These are phyloP conservation scores for Pharus latifolius DNA, from an alignment of 176 grass and related monocot species.

Conservation along the genomic window DNA sequence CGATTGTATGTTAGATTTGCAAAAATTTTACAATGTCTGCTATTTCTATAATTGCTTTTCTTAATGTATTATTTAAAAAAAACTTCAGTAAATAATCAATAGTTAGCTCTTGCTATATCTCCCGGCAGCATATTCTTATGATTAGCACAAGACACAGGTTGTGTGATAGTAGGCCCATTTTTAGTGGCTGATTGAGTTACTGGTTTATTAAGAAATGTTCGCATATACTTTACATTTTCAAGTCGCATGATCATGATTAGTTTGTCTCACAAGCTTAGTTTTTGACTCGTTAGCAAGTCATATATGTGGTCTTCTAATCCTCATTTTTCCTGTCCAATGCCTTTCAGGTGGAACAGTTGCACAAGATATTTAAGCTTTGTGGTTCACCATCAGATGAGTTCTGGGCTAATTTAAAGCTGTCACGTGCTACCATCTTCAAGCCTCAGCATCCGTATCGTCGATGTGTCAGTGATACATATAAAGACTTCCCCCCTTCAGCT, in stretches of 20 bases:
- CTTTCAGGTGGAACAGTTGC: constrained; percentile 21
- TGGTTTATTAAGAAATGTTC: too few species aligned
- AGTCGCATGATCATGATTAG: too few species aligned
- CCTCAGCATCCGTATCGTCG: constrained; percentile 12
- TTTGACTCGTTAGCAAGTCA: too few species aligned
- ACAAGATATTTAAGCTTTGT: constrained; percentile 31
- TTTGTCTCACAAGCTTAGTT: too few species aligned
- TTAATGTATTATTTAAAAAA: too few species aligned
- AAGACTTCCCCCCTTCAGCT: constrained; percentile 21
- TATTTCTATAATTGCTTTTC: too few species aligned
- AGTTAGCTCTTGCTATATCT: not conserved
- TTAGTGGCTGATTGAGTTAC: too few species aligned
- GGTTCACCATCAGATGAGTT: constrained; percentile 30
- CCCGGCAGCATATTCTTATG: not conserved
- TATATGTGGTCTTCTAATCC: too few species aligned
- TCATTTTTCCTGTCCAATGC: not conserved
- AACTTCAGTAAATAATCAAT: not conserved
- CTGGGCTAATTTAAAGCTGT: constrained; percentile 24
- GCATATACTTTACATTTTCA: too few species aligned
- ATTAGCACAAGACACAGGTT: not conserved
- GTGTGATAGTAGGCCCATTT: too few species aligned
- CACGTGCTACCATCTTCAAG: constrained; percentile 23
- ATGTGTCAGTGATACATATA: not conserved
- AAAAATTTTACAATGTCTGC: too few species aligned
- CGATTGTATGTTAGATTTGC: too few species aligned